Conservation (phyloP, 306 rosid species). For the Ormosia semicastrata region DNA sequence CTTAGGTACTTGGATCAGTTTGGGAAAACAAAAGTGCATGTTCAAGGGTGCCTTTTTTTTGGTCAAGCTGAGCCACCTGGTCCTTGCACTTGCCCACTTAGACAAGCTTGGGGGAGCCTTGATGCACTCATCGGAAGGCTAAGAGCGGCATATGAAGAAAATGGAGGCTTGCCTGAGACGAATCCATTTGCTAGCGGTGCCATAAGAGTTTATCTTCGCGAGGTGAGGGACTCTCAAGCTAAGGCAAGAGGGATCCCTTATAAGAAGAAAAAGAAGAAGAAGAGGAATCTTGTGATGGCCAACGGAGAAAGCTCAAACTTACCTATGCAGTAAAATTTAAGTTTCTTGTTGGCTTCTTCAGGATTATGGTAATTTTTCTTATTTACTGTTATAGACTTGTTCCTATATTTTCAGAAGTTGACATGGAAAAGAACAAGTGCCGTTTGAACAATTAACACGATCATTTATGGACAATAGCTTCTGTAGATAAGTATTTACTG, state of each 20-base stretch:
- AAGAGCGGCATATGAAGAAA: slow-evolving; percentile 92
- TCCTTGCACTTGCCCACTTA: slow-evolving; percentile 82
- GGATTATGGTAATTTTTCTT: slow-evolving; percentile 31
- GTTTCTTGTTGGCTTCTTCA: slow-evolving; percentile 19
- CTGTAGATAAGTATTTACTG: background rate
- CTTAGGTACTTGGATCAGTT: slow-evolving; percentile 79
- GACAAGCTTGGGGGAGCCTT: slow-evolving; percentile 89
- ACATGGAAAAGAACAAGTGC: background rate
- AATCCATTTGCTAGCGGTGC: slow-evolving; percentile 80
- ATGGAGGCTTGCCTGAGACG: slow-evolving; percentile 83
- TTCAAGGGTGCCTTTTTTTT: slow-evolving; percentile 57
- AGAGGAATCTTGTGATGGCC: slow-evolving; percentile 24
- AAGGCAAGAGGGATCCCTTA: slow-evolving; percentile 89
- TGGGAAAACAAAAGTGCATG: slow-evolving; percentile 86
- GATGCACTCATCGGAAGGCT: slow-evolving; percentile 89
- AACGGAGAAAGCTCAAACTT: slow-evolving; percentile 38
- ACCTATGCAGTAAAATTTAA: slow-evolving; percentile 32
- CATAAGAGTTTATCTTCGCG: slow-evolving; percentile 71
- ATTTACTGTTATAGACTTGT: background rate
- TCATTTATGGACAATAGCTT: background rate
- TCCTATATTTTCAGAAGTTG: background rate
- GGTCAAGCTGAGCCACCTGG: slow-evolving; percentile 79
- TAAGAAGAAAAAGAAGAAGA: slow-evolving; percentile 75
- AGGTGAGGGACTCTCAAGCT: slow-evolving; percentile 77
- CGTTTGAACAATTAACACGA: background rate